Conservation (phyloP, 208 protist species). For the Tritrichomonas musculus region DNA sequence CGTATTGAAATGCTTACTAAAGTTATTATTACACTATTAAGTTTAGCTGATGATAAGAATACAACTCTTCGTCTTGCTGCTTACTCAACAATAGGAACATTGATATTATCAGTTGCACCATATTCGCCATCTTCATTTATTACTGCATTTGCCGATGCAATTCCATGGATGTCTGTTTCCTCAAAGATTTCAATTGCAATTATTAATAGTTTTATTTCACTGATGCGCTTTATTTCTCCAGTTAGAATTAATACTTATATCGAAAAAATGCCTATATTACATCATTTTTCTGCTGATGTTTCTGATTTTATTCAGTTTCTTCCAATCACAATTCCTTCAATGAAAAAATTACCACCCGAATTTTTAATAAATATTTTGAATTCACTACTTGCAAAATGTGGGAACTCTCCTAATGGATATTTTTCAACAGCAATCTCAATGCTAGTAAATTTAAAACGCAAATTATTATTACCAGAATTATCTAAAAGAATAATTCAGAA, state of each 20-base stretch:
- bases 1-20: background rate
- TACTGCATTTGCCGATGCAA: background rate
- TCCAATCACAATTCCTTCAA: background rate
- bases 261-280: background rate
- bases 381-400: background rate
- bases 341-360: background rate
- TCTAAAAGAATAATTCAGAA: background rate
- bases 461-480: background rate
- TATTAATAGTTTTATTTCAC: constrained; percentile 21
- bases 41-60: background rate
- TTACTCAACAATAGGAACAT: background rate
- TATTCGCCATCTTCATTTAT: background rate
- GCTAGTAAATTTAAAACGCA: background rate
- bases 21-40: background rate
- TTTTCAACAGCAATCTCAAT: background rate
- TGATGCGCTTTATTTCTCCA: background rate
- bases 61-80: background rate
- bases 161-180: background rate
- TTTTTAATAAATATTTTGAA: background rate
- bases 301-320: background rate
- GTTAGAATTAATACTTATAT: background rate
- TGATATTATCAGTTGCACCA: background rate
- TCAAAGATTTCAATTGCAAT: background rate
- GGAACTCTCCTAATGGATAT: background rate
- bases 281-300: constrained; percentile 12